These are phyloP conservation scores for Termitomyces sp. DNA, from an alignment of 768 basidiomycete genomes.

Conservation along the genomic window DNA sequence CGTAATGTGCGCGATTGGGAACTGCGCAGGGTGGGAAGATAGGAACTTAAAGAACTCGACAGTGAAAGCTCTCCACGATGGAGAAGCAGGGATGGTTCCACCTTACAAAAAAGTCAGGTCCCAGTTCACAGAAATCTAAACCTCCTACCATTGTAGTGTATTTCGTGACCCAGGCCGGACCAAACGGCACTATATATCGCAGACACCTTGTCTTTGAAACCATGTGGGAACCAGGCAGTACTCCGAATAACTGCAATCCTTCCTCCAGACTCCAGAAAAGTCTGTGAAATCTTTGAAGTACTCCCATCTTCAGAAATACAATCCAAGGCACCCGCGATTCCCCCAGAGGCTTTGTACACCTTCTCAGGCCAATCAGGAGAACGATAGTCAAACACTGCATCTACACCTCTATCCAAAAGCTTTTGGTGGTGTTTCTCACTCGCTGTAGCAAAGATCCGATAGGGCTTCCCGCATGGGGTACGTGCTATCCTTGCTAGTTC, in stretches of 20 bases:
- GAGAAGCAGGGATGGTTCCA: conserved; percentile 20
- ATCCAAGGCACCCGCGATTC: conserved; percentile 29
- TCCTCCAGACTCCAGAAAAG: conserved; percentile 24
- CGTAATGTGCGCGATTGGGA: conserved; percentile 25
- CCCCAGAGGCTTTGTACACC: conserved; percentile 23
- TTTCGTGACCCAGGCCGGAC: conserved; percentile 30
- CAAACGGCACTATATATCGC: conserved; percentile 31
- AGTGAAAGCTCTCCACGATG: conserved; percentile 25
- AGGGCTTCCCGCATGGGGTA: conserved; percentile 22
- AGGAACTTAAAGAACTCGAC: conserved; percentile 30
- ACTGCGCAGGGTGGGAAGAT: conserved; percentile 19
- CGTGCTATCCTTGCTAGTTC: conserved; percentile 24
- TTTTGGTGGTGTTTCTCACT: conserved; percentile 26
- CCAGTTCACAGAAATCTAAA: neutral
- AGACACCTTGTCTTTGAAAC: conserved; percentile 22
- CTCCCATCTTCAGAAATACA: conserved; percentile 32
- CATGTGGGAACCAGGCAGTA: conserved; percentile 24
- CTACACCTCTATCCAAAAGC: conserved; percentile 26
- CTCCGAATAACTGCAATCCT: conserved; percentile 29
- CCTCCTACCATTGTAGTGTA: conserved; percentile 26
- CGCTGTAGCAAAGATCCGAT: conserved; percentile 29
- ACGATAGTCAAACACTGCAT: conserved; percentile 30
- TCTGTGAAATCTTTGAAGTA: conserved; percentile 28
- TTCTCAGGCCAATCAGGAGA: conserved; percentile 28
- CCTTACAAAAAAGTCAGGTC: conserved; percentile 10